phyloP scores from a whole-genome alignment of 176 grass and related monocot genomes.

The Echinochloa phyllopogon region DNA sequence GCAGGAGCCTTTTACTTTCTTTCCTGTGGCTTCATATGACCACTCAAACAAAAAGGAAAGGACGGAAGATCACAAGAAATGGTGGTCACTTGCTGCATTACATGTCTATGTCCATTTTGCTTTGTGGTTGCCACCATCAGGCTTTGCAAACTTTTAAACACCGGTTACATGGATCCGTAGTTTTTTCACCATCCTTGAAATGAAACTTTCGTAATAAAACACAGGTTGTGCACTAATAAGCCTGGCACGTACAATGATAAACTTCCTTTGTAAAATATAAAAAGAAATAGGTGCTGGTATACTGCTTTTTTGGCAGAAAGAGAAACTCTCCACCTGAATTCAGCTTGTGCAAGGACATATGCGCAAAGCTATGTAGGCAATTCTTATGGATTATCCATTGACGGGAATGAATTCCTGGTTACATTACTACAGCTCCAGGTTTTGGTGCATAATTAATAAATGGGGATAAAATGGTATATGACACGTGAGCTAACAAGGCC shows the following conservation, averaged over 20 bases:
- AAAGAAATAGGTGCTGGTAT: neutral
- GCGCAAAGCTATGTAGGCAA: neutral
- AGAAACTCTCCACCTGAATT: too few relatives aligned
- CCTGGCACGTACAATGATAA: too few relatives aligned
- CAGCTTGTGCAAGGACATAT: too few relatives aligned
- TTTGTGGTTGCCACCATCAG: neutral
- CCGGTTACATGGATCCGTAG: neutral
- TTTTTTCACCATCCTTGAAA: neutral
- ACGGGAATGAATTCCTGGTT: neutral
- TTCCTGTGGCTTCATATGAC: constrained; percentile 16
- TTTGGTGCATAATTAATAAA: neutral
- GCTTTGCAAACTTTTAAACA: neutral
- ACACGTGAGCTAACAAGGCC: neutral
- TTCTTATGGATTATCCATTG: neutral
- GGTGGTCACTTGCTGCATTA: neutral
- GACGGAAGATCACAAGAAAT: neutral
- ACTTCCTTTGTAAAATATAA: neutral
- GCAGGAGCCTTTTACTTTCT: neutral
- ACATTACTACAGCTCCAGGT: neutral
- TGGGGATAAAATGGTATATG: neutral
- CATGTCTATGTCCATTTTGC: constrained; percentile 18
- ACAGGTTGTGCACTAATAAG: too few relatives aligned
- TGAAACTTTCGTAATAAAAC: too few relatives aligned
- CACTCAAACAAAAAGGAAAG: constrained; percentile 9
- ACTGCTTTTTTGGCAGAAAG: neutral